Evolutionary conservation across 306 rosid species (phyloP).

Genomic region (Ceratonia siliqua): DNA sequence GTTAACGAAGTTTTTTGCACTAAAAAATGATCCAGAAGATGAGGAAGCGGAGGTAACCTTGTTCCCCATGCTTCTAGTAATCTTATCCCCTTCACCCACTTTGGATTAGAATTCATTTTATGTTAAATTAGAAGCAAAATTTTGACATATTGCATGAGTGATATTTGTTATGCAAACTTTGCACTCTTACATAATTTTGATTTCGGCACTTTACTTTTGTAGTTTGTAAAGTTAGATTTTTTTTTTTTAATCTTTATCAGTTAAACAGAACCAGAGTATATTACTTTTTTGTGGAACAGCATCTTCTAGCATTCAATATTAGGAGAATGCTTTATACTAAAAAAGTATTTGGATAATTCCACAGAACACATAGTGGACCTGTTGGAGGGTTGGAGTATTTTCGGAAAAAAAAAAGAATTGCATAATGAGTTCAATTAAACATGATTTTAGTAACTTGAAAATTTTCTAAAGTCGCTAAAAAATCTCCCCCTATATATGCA

Average conservation of each 20-base stretch:
- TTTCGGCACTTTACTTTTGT: slow-evolving; percentile 18
- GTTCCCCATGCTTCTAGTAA: slow-evolving; percentile 6
- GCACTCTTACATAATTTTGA: slow-evolving; percentile 13
- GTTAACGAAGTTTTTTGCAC: slow-evolving; percentile 63
- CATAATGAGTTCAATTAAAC: background rate
- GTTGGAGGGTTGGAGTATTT: background rate
- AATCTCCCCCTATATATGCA: background rate
- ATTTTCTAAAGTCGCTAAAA: background rate
- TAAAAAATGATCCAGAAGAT: slow-evolving; percentile 81
- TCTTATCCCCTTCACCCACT: slow-evolving; percentile 14
- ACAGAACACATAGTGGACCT: background rate
- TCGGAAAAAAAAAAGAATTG: background rate
- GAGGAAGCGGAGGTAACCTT: slow-evolving; percentile 81
- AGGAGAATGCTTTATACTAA: background rate
- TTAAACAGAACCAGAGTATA: background rate
- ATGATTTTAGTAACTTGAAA: background rate
- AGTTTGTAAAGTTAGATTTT: background rate
- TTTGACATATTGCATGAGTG: slow-evolving; percentile 13
- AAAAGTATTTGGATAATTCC: background rate
- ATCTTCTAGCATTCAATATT: background rate
- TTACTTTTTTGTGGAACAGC: background rate
- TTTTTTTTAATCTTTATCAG: background rate
- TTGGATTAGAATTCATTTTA: slow-evolving; percentile 19
- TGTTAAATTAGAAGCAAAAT: background rate
- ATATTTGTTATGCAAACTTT: slow-evolving; percentile 16